These are phyloP conservation scores for Neodidymelliopsis sp. DNA, from an alignment of 2,329 filamentous ascomycete species.

Conservation along the genomic window DNA sequence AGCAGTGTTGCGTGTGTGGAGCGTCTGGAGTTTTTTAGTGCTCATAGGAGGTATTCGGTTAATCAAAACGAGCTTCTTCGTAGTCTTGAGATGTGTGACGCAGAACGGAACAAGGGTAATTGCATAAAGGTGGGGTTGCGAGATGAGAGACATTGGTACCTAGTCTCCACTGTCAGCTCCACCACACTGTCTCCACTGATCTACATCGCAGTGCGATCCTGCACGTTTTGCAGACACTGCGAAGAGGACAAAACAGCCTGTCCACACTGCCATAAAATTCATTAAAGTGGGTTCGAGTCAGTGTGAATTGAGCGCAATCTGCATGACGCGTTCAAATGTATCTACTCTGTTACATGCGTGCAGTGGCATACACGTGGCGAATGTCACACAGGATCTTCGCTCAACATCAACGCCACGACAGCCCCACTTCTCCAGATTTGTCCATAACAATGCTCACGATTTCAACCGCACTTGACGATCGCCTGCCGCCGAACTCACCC, in stretches of 20 bases:
- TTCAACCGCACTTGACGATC: not conserved
- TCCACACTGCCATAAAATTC: not conserved
- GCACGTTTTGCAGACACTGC: not conserved
- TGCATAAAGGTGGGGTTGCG: not conserved
- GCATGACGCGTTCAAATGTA: too few relatives aligned
- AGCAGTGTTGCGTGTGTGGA: too few relatives aligned
- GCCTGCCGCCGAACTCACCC: conserved; percentile 4
- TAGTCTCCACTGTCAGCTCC: not conserved
- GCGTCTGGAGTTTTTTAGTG: too few relatives aligned
- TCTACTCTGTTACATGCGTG: too few relatives aligned
- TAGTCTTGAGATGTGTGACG: not conserved
- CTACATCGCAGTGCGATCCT: conserved; percentile 6
- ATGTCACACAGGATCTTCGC: too few relatives aligned
- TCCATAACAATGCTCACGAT: not conserved
- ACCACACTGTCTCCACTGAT: conserved; percentile 4
- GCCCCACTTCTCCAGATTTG: not conserved
- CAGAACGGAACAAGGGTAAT: not conserved
- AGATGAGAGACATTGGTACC: too few relatives aligned
- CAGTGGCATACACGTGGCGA: too few relatives aligned
- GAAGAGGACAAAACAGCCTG: too few relatives aligned
- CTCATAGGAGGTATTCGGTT: too few relatives aligned
- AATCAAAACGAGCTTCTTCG: too few relatives aligned
- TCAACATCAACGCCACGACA: not conserved
- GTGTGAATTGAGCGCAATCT: too few relatives aligned
- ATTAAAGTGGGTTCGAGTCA: too few relatives aligned